These are phyloP conservation scores for Wilhelminamyces savonicus DNA, from an alignment of 805 yeast genomes.

Conservation along the genomic window DNA sequence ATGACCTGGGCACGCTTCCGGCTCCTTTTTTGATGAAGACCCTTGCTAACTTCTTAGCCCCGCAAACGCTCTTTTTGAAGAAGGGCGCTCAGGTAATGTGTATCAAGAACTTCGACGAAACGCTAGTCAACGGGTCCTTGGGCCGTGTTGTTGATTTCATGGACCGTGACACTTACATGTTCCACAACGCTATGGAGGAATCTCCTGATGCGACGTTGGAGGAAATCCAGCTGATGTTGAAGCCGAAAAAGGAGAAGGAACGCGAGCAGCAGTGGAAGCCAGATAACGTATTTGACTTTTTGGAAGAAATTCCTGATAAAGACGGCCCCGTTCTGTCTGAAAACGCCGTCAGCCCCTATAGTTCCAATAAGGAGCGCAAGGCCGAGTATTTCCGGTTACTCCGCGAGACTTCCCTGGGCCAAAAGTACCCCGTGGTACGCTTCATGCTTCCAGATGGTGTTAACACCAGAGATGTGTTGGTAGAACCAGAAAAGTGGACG, in stretches of 20 bases:
- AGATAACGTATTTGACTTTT: conserved; percentile 45
- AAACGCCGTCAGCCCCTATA: background rate
- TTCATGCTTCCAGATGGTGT: conserved; percentile 68
- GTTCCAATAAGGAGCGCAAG: conserved; percentile 40
- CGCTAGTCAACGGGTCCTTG: conserved; percentile 70
- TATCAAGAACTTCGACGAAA: conserved; percentile 66
- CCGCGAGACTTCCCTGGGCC: conserved; percentile 37
- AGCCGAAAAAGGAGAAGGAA: conserved; percentile 1
- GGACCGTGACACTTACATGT: conserved; percentile 32
- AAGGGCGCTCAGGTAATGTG: conserved; percentile 80
- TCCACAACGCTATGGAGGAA: conserved; percentile 9
- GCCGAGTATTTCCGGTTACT: conserved; percentile 36
- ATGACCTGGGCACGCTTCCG: conserved; percentile 51
- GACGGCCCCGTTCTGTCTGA: too few species aligned
- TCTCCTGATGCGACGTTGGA: conserved; percentile 12
- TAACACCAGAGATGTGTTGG: conserved; percentile 62
- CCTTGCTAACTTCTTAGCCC: conserved; percentile 57
- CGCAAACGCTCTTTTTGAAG: conserved; percentile 49
- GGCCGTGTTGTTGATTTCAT: conserved; percentile 61
- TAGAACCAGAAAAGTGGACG: conserved; percentile 78
- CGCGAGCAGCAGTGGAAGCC: conserved; percentile 17
- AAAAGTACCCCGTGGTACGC: conserved; percentile 67
- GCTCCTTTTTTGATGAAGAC: conserved; percentile 37
- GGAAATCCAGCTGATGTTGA: conserved; percentile 10
- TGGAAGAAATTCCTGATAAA: conserved; percentile 10